These are phyloP conservation scores for Filobasidium uniguttulatum DNA, from an alignment of 1,284 basidiomycete genomes.

Conservation along the genomic window DNA sequence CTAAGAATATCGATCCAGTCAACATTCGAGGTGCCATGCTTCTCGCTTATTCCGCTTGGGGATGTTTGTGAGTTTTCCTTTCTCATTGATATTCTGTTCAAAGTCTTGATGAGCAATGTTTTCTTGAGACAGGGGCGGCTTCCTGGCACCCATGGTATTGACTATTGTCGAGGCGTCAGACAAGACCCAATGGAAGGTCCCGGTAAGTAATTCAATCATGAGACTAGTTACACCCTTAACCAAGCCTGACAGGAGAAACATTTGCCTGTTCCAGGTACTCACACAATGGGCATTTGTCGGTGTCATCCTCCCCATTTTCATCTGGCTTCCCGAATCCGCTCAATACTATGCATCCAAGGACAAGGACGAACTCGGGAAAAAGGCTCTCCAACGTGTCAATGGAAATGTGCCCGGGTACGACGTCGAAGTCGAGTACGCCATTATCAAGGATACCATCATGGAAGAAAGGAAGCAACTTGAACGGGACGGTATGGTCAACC, in stretches of 20 bases:
- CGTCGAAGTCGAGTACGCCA: conserved; percentile 17
- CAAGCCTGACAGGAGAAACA: too few relatives aligned
- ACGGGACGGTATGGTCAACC: too few relatives aligned
- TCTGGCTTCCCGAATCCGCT: conserved; percentile 23
- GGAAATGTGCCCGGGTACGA: conserved; percentile 16
- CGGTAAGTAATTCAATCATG: too few relatives aligned
- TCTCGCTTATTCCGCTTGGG: conserved; percentile 19
- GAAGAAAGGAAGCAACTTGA: neutral
- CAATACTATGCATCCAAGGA: conserved; percentile 17
- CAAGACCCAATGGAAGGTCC: too few relatives aligned
- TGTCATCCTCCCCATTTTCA: conserved; percentile 20
- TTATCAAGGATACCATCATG: conserved; percentile 12
- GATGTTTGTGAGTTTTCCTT: too few relatives aligned
- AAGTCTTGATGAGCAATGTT: too few relatives aligned
- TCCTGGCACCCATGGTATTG: conserved; percentile 17
- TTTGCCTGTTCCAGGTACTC: conserved; percentile 17
- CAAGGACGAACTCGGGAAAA: conserved; percentile 16
- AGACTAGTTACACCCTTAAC: too few relatives aligned
- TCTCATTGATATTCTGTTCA: too few relatives aligned
- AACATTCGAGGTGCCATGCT: conserved; percentile 21
- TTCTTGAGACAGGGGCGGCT: conserved; percentile 17
- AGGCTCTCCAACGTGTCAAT: conserved; percentile 14
- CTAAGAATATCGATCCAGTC: too few relatives aligned
- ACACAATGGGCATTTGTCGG: conserved; percentile 24
- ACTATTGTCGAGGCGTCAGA: conserved; percentile 10